Evolutionary conservation across 208 protist species (phyloP), one percentile per base, ranked within the genome.

Genomic region (Crithidia mellificae): DNA sequence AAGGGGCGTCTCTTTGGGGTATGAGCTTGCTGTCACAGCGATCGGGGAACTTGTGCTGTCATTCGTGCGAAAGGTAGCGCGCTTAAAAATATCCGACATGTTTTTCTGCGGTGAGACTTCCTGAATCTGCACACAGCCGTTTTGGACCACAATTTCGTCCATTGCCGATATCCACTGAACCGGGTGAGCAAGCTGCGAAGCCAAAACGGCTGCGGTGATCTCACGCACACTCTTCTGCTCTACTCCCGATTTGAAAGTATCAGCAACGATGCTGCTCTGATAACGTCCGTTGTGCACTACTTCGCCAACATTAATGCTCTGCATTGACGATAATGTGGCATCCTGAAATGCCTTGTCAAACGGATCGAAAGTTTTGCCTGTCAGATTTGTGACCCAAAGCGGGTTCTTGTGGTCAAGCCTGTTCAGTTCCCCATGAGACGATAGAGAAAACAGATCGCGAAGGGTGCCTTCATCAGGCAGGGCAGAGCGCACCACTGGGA

Each of bases 91-190:
- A 56, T 94, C 89, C 0, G 82, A 78, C 25, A 84, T 71, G 36
- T 75, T 92, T 51, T 72, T 78, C 47, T 77, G 46, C 0, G 88
- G 91, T 24, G 91, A 67, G 41, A 91, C 75, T 49, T 96, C 88
- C 44, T 84, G 73, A 22, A 93, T 74, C 0, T 74, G 56, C 11
- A 46, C 46, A 47, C 81, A 80, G 11, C 69, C 63, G 19, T 74
- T 52, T 15, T 67, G 20, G 17, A 85, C 32, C 0, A 96, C 82
- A 14, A 93, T 75, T 30, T 75, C 53, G 25, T 92, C 78, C 91
- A 96, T 96, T 12, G 78, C 7, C 34, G 85, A 80, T 36, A 84
- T 88, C 91, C 91, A 96, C 73, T 87, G 73, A 41, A 96, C 91
- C 12, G 88, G 77, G 64, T 94, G 85, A 0, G 88, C 70, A 49